Conservation (phyloP, 352 stramenopile genomes). For the Albugo laibachii region DNA sequence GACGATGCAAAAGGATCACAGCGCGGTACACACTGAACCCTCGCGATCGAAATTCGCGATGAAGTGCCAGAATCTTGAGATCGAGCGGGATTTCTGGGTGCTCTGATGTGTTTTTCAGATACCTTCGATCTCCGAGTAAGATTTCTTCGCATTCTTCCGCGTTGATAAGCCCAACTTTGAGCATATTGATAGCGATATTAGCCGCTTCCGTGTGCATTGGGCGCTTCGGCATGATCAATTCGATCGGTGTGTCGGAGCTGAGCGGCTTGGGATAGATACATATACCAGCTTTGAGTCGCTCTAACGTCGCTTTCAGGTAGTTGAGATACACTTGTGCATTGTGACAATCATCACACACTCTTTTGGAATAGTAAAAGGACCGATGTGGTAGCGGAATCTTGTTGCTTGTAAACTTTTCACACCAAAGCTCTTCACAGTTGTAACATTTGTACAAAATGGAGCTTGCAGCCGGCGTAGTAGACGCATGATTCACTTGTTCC, state of each 20-base stretch:
- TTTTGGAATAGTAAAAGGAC: conserved; percentile 65
- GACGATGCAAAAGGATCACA: conserved; percentile 66
- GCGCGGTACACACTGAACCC: conserved; percentile 69
- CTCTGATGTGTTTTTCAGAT: conserved; percentile 66
- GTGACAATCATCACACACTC: conserved; percentile 71
- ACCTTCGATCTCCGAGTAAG: conserved; percentile 56
- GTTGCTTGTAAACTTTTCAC: conserved; percentile 61
- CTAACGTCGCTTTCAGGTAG: conserved; percentile 66
- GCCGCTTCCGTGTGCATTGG: conserved; percentile 57
- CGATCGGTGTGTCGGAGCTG: conserved; percentile 63
- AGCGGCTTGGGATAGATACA: conserved; percentile 74
- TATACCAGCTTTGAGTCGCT: conserved; percentile 68
- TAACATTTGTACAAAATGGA: conserved; percentile 57
- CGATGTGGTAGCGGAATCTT: conserved; percentile 63
- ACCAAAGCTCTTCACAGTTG: conserved; percentile 61
- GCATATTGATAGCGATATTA: conserved; percentile 73
- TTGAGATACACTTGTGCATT: conserved; percentile 73
- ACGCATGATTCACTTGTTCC: not conserved
- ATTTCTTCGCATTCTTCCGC: conserved; percentile 78
- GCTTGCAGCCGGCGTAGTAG: conserved; percentile 5
- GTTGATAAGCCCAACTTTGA: conserved; percentile 66
- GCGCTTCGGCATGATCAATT: conserved; percentile 76
- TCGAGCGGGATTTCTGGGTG: conserved; percentile 72
- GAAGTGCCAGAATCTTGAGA: conserved; percentile 64
- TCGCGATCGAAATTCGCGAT: conserved; percentile 69